Conservation (phyloP, 1,284 basidiomycete species). For the Ustilago cynodontis region DNA sequence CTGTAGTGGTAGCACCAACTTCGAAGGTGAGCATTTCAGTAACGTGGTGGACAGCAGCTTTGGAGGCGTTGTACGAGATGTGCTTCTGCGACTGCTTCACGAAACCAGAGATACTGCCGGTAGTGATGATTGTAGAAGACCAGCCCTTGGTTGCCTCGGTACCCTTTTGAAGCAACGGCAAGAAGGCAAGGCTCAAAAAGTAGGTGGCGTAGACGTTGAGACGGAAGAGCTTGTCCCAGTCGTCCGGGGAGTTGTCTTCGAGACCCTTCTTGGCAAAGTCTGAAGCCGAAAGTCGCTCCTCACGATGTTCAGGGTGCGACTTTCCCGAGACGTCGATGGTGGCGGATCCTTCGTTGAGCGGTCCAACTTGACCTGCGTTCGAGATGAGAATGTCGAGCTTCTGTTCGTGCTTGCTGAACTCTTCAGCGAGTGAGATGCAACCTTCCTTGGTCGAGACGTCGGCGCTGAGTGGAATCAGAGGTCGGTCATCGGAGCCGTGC, state of each 20-base stretch:
- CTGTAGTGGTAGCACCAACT: slow-evolving; percentile 41
- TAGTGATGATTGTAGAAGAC: slow-evolving; percentile 48
- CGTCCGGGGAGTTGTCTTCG: slow-evolving; percentile 53
- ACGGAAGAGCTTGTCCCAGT: slow-evolving; percentile 60
- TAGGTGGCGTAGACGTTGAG: slow-evolving; percentile 51
- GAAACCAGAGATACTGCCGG: slow-evolving; percentile 46
- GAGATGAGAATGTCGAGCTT: slow-evolving; percentile 53
- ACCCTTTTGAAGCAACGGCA: slow-evolving; percentile 51
- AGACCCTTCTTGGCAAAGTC: slow-evolving; percentile 50
- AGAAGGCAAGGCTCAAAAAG: slow-evolving; percentile 54
- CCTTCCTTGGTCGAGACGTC: slow-evolving; percentile 49
- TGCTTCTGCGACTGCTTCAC: slow-evolving; percentile 55
- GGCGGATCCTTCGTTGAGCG: slow-evolving; percentile 52
- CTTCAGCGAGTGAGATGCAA: slow-evolving; percentile 37
- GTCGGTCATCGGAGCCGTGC: slow-evolving; percentile 41
- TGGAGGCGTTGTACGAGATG: slow-evolving; percentile 58
- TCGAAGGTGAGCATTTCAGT: slow-evolving; percentile 52
- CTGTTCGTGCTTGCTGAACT: slow-evolving; percentile 46
- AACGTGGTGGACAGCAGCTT: slow-evolving; percentile 58
- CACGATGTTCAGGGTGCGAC: slow-evolving; percentile 51
- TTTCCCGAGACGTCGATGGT: slow-evolving; percentile 42
- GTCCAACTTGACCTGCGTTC: slow-evolving; percentile 54
- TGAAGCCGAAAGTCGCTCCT: slow-evolving; percentile 32
- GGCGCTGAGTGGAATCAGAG: slow-evolving; percentile 41
- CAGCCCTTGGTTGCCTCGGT: slow-evolving; percentile 39